phyloP scores from a whole-genome alignment of 257 asterid species.

The Avicennia marina region DNA sequence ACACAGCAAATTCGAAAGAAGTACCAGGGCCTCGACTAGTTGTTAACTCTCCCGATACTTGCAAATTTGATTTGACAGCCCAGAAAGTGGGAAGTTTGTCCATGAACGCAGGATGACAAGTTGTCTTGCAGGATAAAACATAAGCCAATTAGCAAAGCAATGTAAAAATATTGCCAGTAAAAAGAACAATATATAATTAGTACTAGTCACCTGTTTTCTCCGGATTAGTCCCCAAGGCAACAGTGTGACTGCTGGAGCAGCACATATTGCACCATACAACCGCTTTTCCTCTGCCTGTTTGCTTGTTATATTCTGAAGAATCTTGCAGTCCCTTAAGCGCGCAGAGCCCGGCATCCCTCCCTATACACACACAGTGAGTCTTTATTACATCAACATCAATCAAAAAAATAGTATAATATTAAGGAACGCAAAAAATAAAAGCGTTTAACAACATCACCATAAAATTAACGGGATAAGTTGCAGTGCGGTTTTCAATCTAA shows the following conservation, averaged over 20 bases:
- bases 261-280: slow-evolving; percentile 82
- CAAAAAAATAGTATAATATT: too few species aligned
- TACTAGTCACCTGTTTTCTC: slow-evolving; percentile 57
- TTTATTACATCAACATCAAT: not conserved
- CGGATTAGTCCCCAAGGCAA: slow-evolving; percentile 90
- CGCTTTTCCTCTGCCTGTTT: slow-evolving; percentile 77
- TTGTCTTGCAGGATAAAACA: slow-evolving; percentile 42
- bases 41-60: slow-evolving; percentile 81
- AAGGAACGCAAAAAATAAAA: not conserved
- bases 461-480: not conserved
- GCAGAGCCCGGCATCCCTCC: slow-evolving; percentile 99
- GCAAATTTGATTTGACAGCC: slow-evolving; percentile 77
- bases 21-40: slow-evolving; percentile 99
- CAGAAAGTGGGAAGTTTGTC: slow-evolving; percentile 74
- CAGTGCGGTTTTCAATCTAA: not conserved
- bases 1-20: slow-evolving; percentile 60
- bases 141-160: slow-evolving; percentile 23
- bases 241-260: slow-evolving; percentile 95
- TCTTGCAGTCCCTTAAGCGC: slow-evolving; percentile 69
- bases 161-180: not conserved
- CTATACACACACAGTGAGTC: slow-evolving; percentile 31
- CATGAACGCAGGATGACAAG: slow-evolving; percentile 94
- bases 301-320: slow-evolving; percentile 64
- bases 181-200: not conserved
- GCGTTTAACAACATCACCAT: not conserved